Conservation (phyloP, 768 basidiomycete species). For the Coprinopsis strossmayeri region DNA sequence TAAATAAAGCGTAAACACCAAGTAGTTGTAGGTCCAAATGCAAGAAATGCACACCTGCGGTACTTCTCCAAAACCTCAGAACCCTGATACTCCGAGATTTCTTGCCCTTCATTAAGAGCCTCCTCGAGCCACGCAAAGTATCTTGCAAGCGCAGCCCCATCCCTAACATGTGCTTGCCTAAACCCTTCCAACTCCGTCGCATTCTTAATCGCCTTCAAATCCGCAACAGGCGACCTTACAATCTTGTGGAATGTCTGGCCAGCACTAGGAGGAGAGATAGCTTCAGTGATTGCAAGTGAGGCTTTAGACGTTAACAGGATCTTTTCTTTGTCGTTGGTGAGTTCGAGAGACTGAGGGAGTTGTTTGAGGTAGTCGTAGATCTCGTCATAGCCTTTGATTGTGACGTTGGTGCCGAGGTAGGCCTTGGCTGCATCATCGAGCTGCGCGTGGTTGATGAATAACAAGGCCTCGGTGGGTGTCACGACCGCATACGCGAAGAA, state of each 20-base stretch:
- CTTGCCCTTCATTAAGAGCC: constrained; percentile 53
- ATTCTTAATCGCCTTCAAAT: constrained; percentile 80
- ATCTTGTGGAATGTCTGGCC: constrained; percentile 7
- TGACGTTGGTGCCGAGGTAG: constrained; percentile 53
- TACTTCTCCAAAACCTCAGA: constrained; percentile 75
- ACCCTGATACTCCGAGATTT: constrained; percentile 73
- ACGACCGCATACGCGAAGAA: constrained; percentile 92
- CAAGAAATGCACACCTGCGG: constrained; percentile 55
- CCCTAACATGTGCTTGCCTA: constrained; percentile 80
- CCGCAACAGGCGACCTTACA: constrained; percentile 66
- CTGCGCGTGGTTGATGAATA: constrained; percentile 64
- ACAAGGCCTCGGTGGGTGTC: constrained; percentile 43
- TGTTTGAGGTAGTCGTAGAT: constrained; percentile 61
- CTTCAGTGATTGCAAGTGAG: constrained; percentile 75
- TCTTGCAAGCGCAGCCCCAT: constrained; percentile 78
- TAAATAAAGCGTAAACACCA: background rate
- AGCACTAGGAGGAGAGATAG: constrained; percentile 32
- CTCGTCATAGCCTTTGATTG: constrained; percentile 61
- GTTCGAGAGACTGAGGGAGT: constrained; percentile 30
- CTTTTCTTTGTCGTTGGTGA: constrained; percentile 26
- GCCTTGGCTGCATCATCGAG: constrained; percentile 35
- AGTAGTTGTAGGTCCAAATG: no score
- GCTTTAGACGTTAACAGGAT: constrained; percentile 73
- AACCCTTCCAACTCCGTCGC: constrained; percentile 82
- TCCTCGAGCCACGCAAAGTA: constrained; percentile 98